Percentiles rank a stretch among this genome's conserved stretches.
These are phyloP conservation scores for Rhizopogon salebrosus DNA, from an alignment of 768 basidiomycete genomes.

Conservation along the genomic window DNA sequence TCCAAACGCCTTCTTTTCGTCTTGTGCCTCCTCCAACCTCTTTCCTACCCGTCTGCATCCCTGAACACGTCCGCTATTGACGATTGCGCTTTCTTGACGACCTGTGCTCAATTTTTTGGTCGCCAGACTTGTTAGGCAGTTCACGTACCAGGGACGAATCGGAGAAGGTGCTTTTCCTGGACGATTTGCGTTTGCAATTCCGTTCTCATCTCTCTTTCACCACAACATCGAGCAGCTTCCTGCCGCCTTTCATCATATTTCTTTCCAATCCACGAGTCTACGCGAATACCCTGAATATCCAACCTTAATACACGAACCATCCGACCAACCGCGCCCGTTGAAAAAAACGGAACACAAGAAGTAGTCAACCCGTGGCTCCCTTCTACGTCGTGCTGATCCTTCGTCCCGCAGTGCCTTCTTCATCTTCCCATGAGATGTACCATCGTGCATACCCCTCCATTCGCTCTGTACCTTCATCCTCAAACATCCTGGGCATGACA, in stretches of 20 bases:
- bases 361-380: slow-evolving; percentile 7
- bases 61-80: background rate
- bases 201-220: slow-evolving; percentile 5
- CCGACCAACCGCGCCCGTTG: background rate
- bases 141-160: slow-evolving; percentile 5
- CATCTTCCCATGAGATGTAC: slow-evolving; percentile 49
- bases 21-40: background rate
- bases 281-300: background rate
- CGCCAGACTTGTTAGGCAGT: background rate
- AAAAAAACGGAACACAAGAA: background rate
- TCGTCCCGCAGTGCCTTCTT: slow-evolving; percentile 25
- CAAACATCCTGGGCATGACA: slow-evolving; percentile 15
- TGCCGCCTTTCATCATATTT: background rate
- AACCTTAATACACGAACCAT: background rate
- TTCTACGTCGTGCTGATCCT: slow-evolving; percentile 11
- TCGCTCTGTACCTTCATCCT: slow-evolving; percentile 48
- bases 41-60: slow-evolving; percentile 1
- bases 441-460: slow-evolving; percentile 54
- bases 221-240: slow-evolving; percentile 4
- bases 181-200: background rate
- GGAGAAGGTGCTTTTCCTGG: slow-evolving; percentile 4
- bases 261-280: background rate
- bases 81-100: background rate
- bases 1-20: slow-evolving; percentile 4
- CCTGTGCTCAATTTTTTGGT: slow-evolving; percentile 4